Conservation (phyloP, 1,139 yeast genomes). For the Debaryomyces subglobosus region DNA sequence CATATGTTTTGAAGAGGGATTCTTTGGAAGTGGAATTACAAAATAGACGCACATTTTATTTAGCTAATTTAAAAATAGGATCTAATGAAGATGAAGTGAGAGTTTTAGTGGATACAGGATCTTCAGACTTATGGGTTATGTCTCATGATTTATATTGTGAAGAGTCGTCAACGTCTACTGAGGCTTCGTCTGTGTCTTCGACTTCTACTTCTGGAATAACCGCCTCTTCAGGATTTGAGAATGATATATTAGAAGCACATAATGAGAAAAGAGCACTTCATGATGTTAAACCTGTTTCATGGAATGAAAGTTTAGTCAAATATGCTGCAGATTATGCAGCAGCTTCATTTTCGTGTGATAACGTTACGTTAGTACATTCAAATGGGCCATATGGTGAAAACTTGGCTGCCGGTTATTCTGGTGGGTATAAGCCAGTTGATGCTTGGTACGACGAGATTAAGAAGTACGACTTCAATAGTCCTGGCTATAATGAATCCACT, state of each 20-base stretch:
- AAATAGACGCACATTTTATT: constrained; percentile 53
- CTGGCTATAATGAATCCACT: constrained; percentile 46
- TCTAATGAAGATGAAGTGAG: constrained; percentile 31
- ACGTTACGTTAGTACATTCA: constrained; percentile 55
- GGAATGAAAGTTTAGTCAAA: constrained; percentile 51
- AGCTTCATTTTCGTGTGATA: constrained; percentile 49
- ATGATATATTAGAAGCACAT: constrained; percentile 49
- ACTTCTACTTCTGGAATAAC: constrained; percentile 20
- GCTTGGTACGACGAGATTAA: constrained; percentile 69
- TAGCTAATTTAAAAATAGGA: constrained; percentile 44
- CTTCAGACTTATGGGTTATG: no score
- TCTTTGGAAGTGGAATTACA: constrained; percentile 39
- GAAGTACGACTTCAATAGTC: constrained; percentile 48
- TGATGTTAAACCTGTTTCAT: constrained; percentile 47
- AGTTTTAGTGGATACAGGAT: constrained; percentile 49
- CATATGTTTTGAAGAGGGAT: constrained; percentile 38
- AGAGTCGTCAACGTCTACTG: neutral
- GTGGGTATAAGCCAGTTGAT: constrained; percentile 55
- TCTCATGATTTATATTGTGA: constrained; percentile 33
- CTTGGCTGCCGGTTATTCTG: constrained; percentile 55
- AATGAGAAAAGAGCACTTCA: constrained; percentile 59
- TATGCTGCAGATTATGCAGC: constrained; percentile 53
- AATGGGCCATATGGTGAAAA: constrained; percentile 62
- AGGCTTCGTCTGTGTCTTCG: constrained; percentile 15
- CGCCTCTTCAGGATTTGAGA: constrained; percentile 26